Percentiles rank a stretch among this genome's conserved stretches.
These are phyloP conservation scores for Podila epicladia DNA, from an alignment of 192 early-diverging fungal species.

Conservation along the genomic window DNA sequence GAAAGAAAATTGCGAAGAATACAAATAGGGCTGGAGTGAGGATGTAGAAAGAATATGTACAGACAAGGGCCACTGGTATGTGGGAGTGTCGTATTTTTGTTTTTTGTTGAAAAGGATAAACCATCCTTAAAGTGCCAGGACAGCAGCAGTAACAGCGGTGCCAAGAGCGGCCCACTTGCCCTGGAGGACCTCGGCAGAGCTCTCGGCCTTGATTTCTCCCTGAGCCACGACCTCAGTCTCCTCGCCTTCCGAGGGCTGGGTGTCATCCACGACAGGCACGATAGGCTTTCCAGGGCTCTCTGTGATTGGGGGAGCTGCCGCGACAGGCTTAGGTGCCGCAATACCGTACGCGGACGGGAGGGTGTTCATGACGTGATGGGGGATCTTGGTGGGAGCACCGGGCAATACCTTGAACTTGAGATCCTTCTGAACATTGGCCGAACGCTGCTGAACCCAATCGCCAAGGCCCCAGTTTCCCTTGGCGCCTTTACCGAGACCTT, in stretches of 20 bases:
- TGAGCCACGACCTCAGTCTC: not conserved
- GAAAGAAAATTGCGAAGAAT: too few species aligned
- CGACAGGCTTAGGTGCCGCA: not conserved
- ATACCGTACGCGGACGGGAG: slow-evolving; percentile 13
- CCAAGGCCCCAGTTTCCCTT: slow-evolving; percentile 16
- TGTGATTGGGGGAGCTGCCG: not conserved
- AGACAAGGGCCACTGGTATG: too few species aligned
- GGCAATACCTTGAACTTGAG: slow-evolving; percentile 15
- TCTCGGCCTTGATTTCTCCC: not conserved
- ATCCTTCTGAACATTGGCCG: slow-evolving; percentile 10
- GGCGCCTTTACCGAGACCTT: slow-evolving; percentile 3
- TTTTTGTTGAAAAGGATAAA: not conserved
- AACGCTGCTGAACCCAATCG: slow-evolving; percentile 17
- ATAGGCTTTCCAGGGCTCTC: not conserved
- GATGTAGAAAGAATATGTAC: too few species aligned
- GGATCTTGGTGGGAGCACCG: slow-evolving; percentile 17
- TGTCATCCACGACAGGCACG: not conserved
- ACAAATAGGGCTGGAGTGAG: too few species aligned
- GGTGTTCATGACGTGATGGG: slow-evolving; percentile 8
- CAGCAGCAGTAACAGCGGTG: not conserved
- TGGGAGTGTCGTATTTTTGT: slow-evolving; percentile 3
- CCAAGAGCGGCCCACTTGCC: slow-evolving; percentile 23
- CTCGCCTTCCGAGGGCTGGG: not conserved
- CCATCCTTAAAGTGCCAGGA: slow-evolving; percentile 12
- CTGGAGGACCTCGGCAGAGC: slow-evolving; percentile 17